Evolutionary conservation across 805 yeast genomes (phyloP).

Genomic region (Cyberlindnera petersonii): DNA sequence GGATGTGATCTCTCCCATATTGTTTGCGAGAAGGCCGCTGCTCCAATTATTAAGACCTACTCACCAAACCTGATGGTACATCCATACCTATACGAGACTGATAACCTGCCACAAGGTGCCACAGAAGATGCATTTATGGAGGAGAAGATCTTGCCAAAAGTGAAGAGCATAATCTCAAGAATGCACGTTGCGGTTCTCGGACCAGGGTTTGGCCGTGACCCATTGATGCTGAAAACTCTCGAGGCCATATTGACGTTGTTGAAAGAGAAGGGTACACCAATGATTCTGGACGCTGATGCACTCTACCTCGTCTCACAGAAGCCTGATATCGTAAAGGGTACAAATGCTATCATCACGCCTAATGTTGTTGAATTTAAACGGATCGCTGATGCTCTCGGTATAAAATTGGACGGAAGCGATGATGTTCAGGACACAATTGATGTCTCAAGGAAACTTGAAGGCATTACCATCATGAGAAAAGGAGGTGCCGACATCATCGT

Average conservation of each 20-base stretch:
- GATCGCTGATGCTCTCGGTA: slow-evolving; percentile 47
- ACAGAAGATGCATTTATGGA: slow-evolving; percentile 32
- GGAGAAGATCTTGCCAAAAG: slow-evolving; percentile 49
- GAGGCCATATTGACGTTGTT: slow-evolving; percentile 52
- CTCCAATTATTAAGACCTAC: slow-evolving; percentile 76
- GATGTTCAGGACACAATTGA: slow-evolving; percentile 27
- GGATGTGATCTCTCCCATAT: slow-evolving; percentile 91
- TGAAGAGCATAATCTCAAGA: slow-evolving; percentile 52
- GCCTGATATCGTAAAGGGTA: slow-evolving; percentile 50
- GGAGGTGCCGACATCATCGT: slow-evolving; percentile 67
- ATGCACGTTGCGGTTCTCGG: slow-evolving; percentile 85
- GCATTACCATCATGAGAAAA: slow-evolving; percentile 66
- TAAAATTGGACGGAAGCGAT: slow-evolving; percentile 20
- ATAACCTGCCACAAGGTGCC: slow-evolving; percentile 17
- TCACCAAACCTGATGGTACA: slow-evolving; percentile 96
- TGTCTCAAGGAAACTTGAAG: slow-evolving; percentile 49
- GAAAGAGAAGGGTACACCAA: slow-evolving; percentile 54
- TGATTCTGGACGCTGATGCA: slow-evolving; percentile 90
- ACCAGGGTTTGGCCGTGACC: slow-evolving; percentile 91
- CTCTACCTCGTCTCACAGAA: slow-evolving; percentile 59
- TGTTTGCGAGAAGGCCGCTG: slow-evolving; percentile 79
- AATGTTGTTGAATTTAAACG: slow-evolving; percentile 82
- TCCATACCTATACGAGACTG: slow-evolving; percentile 66
- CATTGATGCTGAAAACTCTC: slow-evolving; percentile 56
- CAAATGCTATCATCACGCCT: slow-evolving; percentile 76